phyloP scores from a whole-genome alignment of 208 protist genomes.

The Paratrypanosoma confusum region DNA sequence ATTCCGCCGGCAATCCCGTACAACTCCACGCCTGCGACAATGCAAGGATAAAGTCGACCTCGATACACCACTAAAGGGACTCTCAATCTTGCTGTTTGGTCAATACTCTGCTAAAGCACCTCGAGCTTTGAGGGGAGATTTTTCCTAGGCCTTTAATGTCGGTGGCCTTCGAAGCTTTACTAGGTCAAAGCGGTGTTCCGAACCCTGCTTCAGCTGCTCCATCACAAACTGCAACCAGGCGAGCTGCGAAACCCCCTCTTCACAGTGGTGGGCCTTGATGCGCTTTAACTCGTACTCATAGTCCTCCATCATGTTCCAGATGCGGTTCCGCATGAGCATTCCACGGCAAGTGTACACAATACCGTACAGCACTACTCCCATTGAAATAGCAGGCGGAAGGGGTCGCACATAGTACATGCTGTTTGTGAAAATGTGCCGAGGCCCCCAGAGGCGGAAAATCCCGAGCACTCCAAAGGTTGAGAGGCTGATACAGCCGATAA shows the following conservation, averaged over 20 bases:
- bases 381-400: conserved; percentile 75
- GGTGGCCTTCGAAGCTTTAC: conserved; percentile 64
- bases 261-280: conserved; percentile 82
- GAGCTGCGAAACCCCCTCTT: conserved; percentile 75
- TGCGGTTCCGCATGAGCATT: conserved; percentile 79
- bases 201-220: conserved; percentile 73
- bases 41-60: too few species aligned
- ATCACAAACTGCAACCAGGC: conserved; percentile 85
- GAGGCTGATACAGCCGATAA: conserved; percentile 56
- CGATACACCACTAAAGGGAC: too few species aligned
- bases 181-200: conserved; percentile 75
- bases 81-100: too few species aligned
- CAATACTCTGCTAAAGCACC: too few species aligned
- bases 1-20: too few species aligned
- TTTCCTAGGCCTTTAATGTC: conserved; percentile 3
- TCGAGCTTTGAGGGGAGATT: background rate
- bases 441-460: conserved; percentile 76
- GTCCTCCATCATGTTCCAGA: conserved; percentile 85
- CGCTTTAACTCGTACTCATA: conserved; percentile 88
- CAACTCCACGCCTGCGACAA: too few species aligned
- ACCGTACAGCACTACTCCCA: conserved; percentile 77
- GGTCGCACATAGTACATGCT: conserved; percentile 80
- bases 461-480: conserved; percentile 47
- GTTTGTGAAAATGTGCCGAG: conserved; percentile 84
- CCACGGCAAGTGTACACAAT: conserved; percentile 74